These are phyloP conservation scores for Arabidopsis arenosa DNA, from an alignment of 345 rosid species.

Conservation along the genomic window DNA sequence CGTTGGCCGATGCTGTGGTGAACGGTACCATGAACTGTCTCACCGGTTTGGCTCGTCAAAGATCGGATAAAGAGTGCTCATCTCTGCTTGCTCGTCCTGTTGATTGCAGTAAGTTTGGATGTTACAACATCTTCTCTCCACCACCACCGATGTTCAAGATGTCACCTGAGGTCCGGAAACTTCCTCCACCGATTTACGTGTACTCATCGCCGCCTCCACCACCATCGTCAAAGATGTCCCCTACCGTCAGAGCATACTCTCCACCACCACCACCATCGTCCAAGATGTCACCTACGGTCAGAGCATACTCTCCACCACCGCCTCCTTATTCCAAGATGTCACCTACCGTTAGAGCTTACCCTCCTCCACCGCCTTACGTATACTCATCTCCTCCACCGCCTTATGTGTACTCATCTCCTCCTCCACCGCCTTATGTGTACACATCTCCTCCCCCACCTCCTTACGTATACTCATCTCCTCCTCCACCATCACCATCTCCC, in stretches of 20 bases:
- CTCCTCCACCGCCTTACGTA: constrained; percentile 33
- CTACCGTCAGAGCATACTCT: constrained; percentile 46
- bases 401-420: constrained; percentile 37
- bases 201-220: constrained; percentile 58
- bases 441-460: constrained; percentile 39
- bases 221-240: constrained; percentile 54
- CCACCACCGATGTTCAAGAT: constrained; percentile 47
- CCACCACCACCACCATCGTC: constrained; percentile 45
- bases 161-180: constrained; percentile 44
- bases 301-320: constrained; percentile 44
- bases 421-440: constrained; percentile 37
- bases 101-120: constrained; percentile 65
- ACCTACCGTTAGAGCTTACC: constrained; percentile 42
- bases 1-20: constrained; percentile 28
- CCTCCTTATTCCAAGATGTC: constrained; percentile 46
- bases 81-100: constrained; percentile 59
- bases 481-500: constrained; percentile 46
- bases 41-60: constrained; percentile 53
- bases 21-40: constrained; percentile 62
- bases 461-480: constrained; percentile 30
- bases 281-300: constrained; percentile 44
- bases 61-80: constrained; percentile 61
- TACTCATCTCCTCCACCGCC: constrained; percentile 32
- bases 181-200: constrained; percentile 47
- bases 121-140: constrained; percentile 44